Conservation (phyloP, 495 filamentous ascomycete genomes). For the Lichina pygmaea region DNA sequence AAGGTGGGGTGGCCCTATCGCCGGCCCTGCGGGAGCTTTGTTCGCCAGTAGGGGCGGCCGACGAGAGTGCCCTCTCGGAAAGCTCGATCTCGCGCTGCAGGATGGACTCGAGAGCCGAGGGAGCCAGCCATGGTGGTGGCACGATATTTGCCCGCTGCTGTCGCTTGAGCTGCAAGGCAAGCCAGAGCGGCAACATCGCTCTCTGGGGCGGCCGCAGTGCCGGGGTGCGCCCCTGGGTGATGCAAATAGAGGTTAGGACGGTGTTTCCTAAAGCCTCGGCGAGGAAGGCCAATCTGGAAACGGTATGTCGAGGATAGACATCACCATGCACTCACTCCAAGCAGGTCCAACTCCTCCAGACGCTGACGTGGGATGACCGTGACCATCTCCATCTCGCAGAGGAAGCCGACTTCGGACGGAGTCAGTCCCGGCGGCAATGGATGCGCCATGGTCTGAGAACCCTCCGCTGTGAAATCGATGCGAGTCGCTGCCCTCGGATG, state of each 20-base stretch:
- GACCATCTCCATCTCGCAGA: slow-evolving; percentile 90
- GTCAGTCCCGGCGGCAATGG: slow-evolving; percentile 61
- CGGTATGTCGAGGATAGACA: too few species aligned
- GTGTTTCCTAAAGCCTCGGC: neutral
- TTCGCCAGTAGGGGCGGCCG: slow-evolving; percentile 32
- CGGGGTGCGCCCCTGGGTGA: slow-evolving; percentile 42
- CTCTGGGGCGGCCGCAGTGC: slow-evolving; percentile 58
- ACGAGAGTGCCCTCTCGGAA: slow-evolving; percentile 39
- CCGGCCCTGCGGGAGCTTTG: neutral
- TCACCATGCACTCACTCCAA: slow-evolving; percentile 34
- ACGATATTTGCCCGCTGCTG: slow-evolving; percentile 85
- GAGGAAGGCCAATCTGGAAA: neutral
- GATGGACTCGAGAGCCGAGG: slow-evolving; percentile 40
- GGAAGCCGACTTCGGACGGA: slow-evolving; percentile 74
- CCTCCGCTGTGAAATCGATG: neutral
- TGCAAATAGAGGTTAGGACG: neutral
- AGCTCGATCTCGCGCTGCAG: slow-evolving; percentile 53
- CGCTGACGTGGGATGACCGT: slow-evolving; percentile 79
- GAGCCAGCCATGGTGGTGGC: slow-evolving; percentile 67
- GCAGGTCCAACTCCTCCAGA: slow-evolving; percentile 57
- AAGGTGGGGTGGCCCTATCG: slow-evolving; percentile 21
- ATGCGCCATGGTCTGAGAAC: slow-evolving; percentile 36
- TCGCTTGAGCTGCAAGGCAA: slow-evolving; percentile 87
- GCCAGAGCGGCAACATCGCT: slow-evolving; percentile 67
- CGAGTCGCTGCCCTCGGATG: too few species aligned